Evolutionary conservation across 768 basidiomycete genomes (phyloP), one percentile per base, ranked within the genome.

Genomic region (Boletales sp.): DNA sequence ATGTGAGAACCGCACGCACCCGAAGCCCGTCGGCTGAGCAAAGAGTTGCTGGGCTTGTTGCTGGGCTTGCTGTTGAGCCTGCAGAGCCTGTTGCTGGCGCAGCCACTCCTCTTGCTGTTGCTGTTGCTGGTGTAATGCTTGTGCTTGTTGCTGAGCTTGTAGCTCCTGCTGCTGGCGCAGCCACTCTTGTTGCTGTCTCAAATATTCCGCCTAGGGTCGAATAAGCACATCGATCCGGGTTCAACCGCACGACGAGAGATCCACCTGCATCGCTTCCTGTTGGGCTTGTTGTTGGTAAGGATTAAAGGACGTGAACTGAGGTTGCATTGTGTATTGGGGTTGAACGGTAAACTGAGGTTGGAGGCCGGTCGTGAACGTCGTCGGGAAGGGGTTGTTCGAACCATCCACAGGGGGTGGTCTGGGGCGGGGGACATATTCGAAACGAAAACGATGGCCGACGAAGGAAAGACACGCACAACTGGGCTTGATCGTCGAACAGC

Each of bases 271-370:
- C 14, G 86, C 86, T 67, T 95, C 92, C 59, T 94, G 92, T 60
- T 94, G 88, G 41, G 87, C 82, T 64, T 94, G 94, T 65, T 94
- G 92, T 62, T 91, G 89, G 55, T 91, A 93, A 0, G 90, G 90
- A 67, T 98, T 98, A 77, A 92, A 97, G 1, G 89, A 84, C 8
- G 90, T 93, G 66, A 88, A 90, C 60, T 94, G 93, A 0, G 89
- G 88, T 57, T 87, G 87, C 40, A 92, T 60, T 12, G 77, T 71
- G 5, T 74, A 84, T 58, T 93, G 92, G 4, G 88, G 86, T 62
- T 90, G 89, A 27, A 91, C 21, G 1, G 87, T 88, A 62, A 78
- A 84, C 58, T 93, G 92, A 2, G 89, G 80, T 52, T 82, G 81
- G 24, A 84, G 69, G 10, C 81, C 80, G 29, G 74, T 73, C 18